A percentile compares a stretch with the other conserved stretches of the same genome.
phyloP scores from a whole-genome alignment of 2,329 filamentous ascomycete species.

The Chlorencoelia australis region DNA sequence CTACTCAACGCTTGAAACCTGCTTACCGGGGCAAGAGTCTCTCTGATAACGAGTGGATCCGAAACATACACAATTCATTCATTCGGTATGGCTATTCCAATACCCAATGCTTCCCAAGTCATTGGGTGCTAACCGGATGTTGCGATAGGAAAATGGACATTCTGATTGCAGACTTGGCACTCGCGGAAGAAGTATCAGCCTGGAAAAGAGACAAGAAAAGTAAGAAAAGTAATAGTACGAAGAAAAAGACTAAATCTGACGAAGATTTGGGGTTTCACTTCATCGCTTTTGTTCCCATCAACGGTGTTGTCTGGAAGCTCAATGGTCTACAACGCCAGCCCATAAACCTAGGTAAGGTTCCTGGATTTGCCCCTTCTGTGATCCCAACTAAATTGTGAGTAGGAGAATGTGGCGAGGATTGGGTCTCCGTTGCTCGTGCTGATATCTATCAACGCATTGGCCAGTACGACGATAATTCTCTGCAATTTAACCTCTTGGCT shows the following conservation, averaged over 20 bases:
- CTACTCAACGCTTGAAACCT: constrained; percentile 58
- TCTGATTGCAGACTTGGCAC: constrained; percentile 56
- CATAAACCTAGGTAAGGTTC: constrained; percentile 45
- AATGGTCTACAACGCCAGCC: constrained; percentile 74
- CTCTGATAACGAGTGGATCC: constrained; percentile 64
- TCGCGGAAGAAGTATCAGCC: constrained; percentile 42
- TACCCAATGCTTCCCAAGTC: constrained; percentile 2
- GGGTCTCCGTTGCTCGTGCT: constrained; percentile 55
- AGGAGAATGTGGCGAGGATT: constrained; percentile 38
- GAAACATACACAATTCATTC: constrained; percentile 80
- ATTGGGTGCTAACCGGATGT: background rate
- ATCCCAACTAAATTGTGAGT: constrained; percentile 1
- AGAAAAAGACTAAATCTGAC: constrained; percentile 34
- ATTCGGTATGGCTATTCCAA: constrained; percentile 58
- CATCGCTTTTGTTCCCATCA: constrained; percentile 73
- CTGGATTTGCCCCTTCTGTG: constrained; percentile 4
- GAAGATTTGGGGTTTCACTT: constrained; percentile 71
- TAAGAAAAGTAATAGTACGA: constrained; percentile 27
- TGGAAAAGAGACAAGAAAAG: constrained; percentile 30
- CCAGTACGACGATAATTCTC: constrained; percentile 51
- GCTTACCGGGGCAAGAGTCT: constrained; percentile 68
- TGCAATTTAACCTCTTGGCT: constrained; percentile 71
- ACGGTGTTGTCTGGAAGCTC: constrained; percentile 74
- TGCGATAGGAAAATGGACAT: constrained; percentile 62
- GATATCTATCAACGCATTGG: constrained; percentile 60